Evolutionary conservation across 352 stramenopile genomes (phyloP), one percentile per base, ranked within the genome.

Genomic region (Phytophthora constricta): DNA sequence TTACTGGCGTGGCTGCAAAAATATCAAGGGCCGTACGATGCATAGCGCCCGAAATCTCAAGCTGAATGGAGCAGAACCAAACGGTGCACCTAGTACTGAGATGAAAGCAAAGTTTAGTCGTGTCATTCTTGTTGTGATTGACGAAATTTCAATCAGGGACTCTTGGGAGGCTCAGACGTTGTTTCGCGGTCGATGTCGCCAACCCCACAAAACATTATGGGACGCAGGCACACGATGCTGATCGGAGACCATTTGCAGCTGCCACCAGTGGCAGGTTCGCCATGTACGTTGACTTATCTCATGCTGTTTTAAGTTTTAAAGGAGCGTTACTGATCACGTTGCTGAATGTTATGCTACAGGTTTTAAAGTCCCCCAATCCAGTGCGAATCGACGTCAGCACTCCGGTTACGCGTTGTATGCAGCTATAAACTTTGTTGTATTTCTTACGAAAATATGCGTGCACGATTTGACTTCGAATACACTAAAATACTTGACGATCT

Each of bases 101-200:
- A 79, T 79, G 62, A 68, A 51, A 20, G 0, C 10, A 2, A 14
- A 13, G 2, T 77, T 69, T 28, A 37, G 8, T 2, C 10, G 16
- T 10, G 72, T 72, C 0, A n/a, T 64, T 0, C 41, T 80, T 1
- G 63, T 71, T 2, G 57, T 77, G 11, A 37, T 66, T 2, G 62
- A 77, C 13, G 68, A 80, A 43, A 67, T 77, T 3, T 69, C 57
- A 9, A 70, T 14, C 68, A 80, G 31, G 28, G 19, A 0, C n/a
- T 77, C 0, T 46, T 78, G 1, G 65, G 73, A 10, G 48, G 54
- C 0, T 65, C 43, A 0, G 65, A 76, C 11, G 20, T 1, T 11
- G 34, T 48, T 2, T 70, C 33, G 0, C 50, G 53, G 3, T 20
- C n/a, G 7, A 65, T 75, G 34, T 63, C 61, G 1, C 25, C 2